phyloP scores from a whole-genome alignment of 2,329 filamentous ascomycete genomes.

The Byssochlamys sp. region DNA sequence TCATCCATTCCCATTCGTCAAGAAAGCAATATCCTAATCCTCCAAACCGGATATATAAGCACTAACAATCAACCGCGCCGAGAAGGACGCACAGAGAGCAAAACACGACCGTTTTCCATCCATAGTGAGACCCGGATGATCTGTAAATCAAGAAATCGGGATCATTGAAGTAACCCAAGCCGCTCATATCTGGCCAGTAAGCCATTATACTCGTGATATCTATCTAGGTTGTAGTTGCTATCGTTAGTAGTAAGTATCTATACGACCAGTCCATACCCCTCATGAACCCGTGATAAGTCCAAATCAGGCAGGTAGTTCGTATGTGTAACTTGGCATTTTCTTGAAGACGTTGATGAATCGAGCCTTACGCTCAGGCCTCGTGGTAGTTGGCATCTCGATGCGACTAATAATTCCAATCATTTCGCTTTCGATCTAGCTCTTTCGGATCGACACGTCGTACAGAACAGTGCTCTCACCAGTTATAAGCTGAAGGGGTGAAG shows the following conservation, averaged over 20 bases:
- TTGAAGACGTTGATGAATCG: not conserved
- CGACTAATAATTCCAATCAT: not conserved
- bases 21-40: conserved; percentile 24
- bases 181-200: conserved; percentile 37
- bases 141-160: conserved; percentile 41
- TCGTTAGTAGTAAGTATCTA: not conserved
- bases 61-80: conserved; percentile 42
- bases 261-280: not conserved
- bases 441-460: not conserved
- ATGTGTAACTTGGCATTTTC: not conserved
- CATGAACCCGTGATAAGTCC: not conserved
- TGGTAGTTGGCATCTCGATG: not conserved
- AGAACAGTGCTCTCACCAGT: not conserved
- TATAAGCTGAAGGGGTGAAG: not conserved
- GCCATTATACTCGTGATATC: conserved; percentile 38
- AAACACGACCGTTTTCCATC: conserved; percentile 42
- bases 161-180: conserved; percentile 39
- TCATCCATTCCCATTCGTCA: conserved; percentile 36
- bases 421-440: not conserved
- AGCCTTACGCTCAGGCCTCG: not conserved
- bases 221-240: not conserved
- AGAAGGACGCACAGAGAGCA: conserved; percentile 43
- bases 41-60: conserved; percentile 32
- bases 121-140: conserved; percentile 37
- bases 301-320: not conserved